Percentiles rank a stretch among this genome's conserved stretches.
These are phyloP conservation scores for Melanopsichium pennsylvanicum DNA, from an alignment of 1,284 basidiomycete species.

Conservation along the genomic window DNA sequence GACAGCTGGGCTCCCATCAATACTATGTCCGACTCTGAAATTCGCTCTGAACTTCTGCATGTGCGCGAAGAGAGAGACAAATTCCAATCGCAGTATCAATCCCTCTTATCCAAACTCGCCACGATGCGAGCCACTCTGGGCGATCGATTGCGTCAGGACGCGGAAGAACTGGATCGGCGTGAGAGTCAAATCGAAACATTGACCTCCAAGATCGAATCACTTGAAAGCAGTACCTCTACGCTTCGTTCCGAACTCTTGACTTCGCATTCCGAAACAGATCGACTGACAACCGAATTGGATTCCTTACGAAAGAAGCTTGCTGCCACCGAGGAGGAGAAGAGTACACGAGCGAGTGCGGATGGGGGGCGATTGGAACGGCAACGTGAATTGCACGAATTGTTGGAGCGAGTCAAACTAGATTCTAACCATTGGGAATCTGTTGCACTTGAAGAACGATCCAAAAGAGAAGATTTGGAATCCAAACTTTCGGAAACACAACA, in stretches of 20 bases:
- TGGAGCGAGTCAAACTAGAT: constrained; percentile 52
- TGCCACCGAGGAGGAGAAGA: background rate
- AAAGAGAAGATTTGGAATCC: constrained; percentile 69
- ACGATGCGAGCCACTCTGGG: constrained; percentile 91
- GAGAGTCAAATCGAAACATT: constrained; percentile 61
- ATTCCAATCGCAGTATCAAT: constrained; percentile 83
- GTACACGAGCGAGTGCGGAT: background rate
- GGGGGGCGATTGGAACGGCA: too few species aligned
- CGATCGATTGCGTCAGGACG: constrained; percentile 93
- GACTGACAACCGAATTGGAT: constrained; percentile 42
- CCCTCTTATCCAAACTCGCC: constrained; percentile 84
- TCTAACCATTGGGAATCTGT: constrained; percentile 35
- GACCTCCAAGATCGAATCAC: constrained; percentile 12
- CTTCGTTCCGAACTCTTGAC: constrained; percentile 45
- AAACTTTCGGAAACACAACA: constrained; percentile 71
- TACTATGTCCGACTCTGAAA: constrained; percentile 7
- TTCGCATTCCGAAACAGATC: constrained; percentile 44
- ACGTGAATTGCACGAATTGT: constrained; percentile 50
- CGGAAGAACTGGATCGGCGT: constrained; percentile 68
- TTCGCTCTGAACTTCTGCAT: constrained; percentile 34
- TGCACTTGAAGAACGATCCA: constrained; percentile 41
- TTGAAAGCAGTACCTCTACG: constrained; percentile 1
- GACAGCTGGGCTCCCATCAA: too few species aligned
- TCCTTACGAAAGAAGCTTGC: constrained; percentile 15
- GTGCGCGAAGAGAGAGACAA: constrained; percentile 79